Evolutionary conservation across 306 rosid species (phyloP).

Genomic region (Astragalus membranaceus): DNA sequence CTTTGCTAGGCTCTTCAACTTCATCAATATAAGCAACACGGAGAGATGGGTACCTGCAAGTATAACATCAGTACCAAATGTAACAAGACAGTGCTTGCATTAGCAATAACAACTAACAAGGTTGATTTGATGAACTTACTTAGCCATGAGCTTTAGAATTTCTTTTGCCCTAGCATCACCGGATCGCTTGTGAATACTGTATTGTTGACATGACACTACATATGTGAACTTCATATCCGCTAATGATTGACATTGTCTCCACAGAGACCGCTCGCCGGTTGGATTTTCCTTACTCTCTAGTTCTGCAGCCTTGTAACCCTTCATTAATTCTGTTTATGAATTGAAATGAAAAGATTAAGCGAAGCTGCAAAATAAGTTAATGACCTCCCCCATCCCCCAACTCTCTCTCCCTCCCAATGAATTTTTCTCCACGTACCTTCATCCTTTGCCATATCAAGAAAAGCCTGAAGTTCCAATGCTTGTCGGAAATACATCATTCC

Average conservation of each 20-base stretch:
- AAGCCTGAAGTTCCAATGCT: slow-evolving; percentile 96
- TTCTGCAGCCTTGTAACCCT: slow-evolving; percentile 93
- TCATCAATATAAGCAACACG: slow-evolving; percentile 94
- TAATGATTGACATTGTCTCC: slow-evolving; percentile 79
- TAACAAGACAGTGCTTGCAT: slow-evolving; percentile 4
- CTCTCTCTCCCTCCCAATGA: neutral
- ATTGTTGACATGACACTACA: slow-evolving; percentile 89
- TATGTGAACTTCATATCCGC: slow-evolving; percentile 89
- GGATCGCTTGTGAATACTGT: slow-evolving; percentile 82
- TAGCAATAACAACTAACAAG: slow-evolving; percentile 13
- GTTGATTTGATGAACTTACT: slow-evolving; percentile 36
- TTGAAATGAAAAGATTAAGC: slow-evolving; percentile 12
- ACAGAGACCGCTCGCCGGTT: slow-evolving; percentile 50
- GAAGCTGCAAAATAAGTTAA: neutral
- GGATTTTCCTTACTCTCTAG: slow-evolving; percentile 42
- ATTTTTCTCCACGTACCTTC: slow-evolving; percentile 47
- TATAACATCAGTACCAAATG: slow-evolving; percentile 5
- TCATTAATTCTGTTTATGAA: slow-evolving; percentile 55
- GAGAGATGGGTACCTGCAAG: slow-evolving; percentile 81
- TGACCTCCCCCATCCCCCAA: neutral
- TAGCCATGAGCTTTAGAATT: slow-evolving; percentile 80
- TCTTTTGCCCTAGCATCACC: slow-evolving; percentile 75
- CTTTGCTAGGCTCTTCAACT: slow-evolving; percentile 74
- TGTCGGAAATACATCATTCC: slow-evolving; percentile 98
- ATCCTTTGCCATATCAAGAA: slow-evolving; percentile 88